phyloP scores from a whole-genome alignment of 2,329 filamentous ascomycete species.

The Cladosporium sp. region DNA sequence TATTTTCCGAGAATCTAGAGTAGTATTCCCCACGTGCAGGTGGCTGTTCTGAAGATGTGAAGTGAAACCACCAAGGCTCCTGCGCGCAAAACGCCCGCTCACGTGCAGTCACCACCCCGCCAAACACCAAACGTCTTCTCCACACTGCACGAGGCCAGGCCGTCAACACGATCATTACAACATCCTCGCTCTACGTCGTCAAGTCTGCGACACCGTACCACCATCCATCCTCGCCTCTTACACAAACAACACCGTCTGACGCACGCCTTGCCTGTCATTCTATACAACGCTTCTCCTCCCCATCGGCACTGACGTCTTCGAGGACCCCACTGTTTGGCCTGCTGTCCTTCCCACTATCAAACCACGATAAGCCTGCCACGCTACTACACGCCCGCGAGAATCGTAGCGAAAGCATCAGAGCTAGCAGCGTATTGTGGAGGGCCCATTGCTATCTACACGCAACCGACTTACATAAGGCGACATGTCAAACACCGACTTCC shows the following conservation, averaged over 20 bases:
- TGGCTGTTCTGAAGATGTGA: background rate
- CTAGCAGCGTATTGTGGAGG: background rate
- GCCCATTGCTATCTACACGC: background rate
- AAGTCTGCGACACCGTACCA: background rate
- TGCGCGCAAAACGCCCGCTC: slow-evolving; percentile 1
- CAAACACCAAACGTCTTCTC: slow-evolving; percentile 6
- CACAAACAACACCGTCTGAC: too few species aligned
- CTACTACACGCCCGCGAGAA: background rate
- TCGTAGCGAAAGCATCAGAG: background rate
- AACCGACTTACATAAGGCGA: background rate
- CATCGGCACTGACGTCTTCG: too few species aligned
- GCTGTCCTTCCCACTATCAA: background rate
- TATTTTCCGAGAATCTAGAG: too few species aligned
- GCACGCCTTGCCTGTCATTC: too few species aligned
- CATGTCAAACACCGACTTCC: slow-evolving; percentile 96
- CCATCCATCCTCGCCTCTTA: background rate
- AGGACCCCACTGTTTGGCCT: background rate
- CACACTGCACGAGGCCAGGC: background rate
- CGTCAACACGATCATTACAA: background rate
- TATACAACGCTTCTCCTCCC: too few species aligned
- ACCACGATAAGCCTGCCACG: background rate
- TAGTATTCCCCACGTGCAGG: background rate
- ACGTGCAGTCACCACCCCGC: background rate
- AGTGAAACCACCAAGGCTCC: background rate
- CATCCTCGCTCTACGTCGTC: background rate